phyloP scores from a whole-genome alignment of 2,329 filamentous ascomycete genomes.

The Alternaria ventricosa region DNA sequence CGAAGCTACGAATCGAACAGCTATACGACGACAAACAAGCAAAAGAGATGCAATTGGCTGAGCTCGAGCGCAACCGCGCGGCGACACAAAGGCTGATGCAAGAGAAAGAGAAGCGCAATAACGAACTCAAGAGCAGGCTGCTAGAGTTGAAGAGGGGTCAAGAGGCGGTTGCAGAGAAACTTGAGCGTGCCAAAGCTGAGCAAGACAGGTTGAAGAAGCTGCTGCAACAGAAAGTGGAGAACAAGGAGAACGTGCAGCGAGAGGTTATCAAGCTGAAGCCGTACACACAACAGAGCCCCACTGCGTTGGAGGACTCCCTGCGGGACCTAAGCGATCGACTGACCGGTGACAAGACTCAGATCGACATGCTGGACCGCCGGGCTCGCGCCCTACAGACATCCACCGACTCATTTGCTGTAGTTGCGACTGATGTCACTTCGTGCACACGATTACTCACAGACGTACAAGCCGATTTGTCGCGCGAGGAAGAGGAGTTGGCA shows the following conservation, averaged over 20 bases:
- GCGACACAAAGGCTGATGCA: slow-evolving; percentile 81
- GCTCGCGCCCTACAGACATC: slow-evolving; percentile 91
- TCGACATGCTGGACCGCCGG: slow-evolving; percentile 85
- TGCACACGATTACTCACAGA: slow-evolving; percentile 92
- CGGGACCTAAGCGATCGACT: slow-evolving; percentile 82
- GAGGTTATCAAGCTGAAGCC: slow-evolving; percentile 89
- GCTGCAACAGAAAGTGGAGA: slow-evolving; percentile 74
- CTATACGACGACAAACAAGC: slow-evolving; percentile 87
- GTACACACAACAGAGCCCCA: slow-evolving; percentile 89
- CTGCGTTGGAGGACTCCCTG: slow-evolving; percentile 79
- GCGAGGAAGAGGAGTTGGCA: slow-evolving; percentile 88
- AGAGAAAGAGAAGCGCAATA: slow-evolving; percentile 85
- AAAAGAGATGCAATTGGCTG: slow-evolving; percentile 78
- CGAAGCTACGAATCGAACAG: slow-evolving; percentile 85
- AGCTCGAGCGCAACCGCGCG: slow-evolving; percentile 80
- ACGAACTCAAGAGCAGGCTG: slow-evolving; percentile 82
- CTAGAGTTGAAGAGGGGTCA: slow-evolving; percentile 82
- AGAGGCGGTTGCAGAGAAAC: slow-evolving; percentile 79
- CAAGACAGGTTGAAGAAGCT: slow-evolving; percentile 76
- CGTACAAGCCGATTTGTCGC: slow-evolving; percentile 79
- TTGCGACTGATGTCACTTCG: slow-evolving; percentile 82
- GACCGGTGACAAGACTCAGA: slow-evolving; percentile 78
- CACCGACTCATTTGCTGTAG: slow-evolving; percentile 84
- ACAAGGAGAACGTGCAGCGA: slow-evolving; percentile 74
- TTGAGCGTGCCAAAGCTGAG: slow-evolving; percentile 82